phyloP scores from a whole-genome alignment of 495 filamentous ascomycete genomes.

The Choiromyces venosus region DNA sequence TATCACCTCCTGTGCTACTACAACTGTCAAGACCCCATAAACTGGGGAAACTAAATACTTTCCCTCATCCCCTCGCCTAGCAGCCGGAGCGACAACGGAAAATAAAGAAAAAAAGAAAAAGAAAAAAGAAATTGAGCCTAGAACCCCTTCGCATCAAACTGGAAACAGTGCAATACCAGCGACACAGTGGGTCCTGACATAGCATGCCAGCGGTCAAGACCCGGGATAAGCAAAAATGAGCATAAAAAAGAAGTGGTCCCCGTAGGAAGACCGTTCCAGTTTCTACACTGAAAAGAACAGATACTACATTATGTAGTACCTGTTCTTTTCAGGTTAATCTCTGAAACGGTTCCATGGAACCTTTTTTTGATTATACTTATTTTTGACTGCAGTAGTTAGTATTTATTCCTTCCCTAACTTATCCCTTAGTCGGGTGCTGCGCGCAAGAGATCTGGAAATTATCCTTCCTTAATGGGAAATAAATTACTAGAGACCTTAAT shows the following conservation, averaged over 20 bases:
- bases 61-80: neutral
- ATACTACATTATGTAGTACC: conserved; percentile 56
- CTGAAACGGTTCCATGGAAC: conserved; percentile 27
- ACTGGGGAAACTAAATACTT: neutral
- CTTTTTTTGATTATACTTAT: conserved; percentile 24
- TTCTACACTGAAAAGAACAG: conserved; percentile 4
- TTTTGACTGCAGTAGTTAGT: no score
- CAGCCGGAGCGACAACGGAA: neutral
- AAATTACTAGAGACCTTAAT: no score
- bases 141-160: neutral
- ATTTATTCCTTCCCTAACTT: no score
- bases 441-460: no score
- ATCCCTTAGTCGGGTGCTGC: no score
- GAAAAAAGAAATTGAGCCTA: no score
- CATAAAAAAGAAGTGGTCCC: neutral
- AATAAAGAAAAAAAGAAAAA: neutral
- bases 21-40: no score
- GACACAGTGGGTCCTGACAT: neutral
- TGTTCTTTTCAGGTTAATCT: conserved; percentile 36
- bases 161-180: neutral
- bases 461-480: no score
- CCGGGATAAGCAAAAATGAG: neutral
- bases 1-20: no score
- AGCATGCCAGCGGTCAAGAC: neutral
- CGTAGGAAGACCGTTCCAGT: neutral